Conservation (phyloP, 305 asterid species). For the Fraxinus latifolia region DNA sequence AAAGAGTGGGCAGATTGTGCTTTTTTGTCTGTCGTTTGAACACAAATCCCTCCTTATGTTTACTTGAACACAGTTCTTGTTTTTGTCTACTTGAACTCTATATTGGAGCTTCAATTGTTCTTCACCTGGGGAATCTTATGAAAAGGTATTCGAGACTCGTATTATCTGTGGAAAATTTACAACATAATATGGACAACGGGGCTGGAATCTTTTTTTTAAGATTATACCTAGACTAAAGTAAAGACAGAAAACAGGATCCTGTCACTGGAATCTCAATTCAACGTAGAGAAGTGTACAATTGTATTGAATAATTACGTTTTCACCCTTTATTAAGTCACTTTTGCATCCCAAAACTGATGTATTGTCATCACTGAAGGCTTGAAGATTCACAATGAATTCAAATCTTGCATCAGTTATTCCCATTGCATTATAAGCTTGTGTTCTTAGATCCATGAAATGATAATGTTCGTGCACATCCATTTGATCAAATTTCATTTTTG, state of each 20-base stretch:
- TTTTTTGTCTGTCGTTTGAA: background rate
- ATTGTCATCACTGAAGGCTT: background rate
- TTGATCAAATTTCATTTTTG: background rate
- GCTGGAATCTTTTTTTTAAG: background rate
- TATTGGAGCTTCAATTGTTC: background rate
- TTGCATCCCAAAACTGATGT: background rate
- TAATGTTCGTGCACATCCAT: background rate
- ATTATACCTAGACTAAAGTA: background rate
- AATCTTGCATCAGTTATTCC: background rate
- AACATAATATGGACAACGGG: background rate
- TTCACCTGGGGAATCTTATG: background rate
- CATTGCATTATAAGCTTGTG: background rate
- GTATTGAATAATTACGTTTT: background rate
- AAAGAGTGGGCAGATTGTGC: background rate
- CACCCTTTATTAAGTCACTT: background rate
- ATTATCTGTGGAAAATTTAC: background rate
- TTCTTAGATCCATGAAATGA: background rate
- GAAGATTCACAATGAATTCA: background rate
- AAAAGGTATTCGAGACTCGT: background rate
- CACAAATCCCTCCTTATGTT: background rate
- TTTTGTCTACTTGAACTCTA: slow-evolving; percentile 6
- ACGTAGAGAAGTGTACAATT: background rate
- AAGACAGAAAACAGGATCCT: slow-evolving; percentile 5
- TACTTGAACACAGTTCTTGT: slow-evolving; percentile 4
- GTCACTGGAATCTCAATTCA: background rate